Percentiles rank a stretch among this genome's conserved stretches.
Conservation (phyloP, 495 filamentous ascomycete genomes). For the Xylaria bambusicola region DNA sequence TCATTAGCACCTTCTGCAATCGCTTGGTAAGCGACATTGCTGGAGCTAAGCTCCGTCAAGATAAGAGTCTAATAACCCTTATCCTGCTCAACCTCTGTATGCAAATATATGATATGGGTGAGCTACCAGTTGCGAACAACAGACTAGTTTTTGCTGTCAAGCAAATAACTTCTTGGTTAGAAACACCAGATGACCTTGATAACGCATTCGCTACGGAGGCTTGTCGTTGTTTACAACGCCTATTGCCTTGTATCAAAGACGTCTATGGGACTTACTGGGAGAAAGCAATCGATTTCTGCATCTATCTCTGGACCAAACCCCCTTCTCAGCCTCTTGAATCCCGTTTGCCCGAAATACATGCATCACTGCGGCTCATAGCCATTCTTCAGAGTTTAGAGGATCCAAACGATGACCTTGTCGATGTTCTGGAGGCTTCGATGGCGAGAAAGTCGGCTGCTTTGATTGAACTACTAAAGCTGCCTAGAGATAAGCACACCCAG, state of each 20-base stretch:
- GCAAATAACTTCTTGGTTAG: constrained; percentile 70
- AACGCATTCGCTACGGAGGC: constrained; percentile 59
- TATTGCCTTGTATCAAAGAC: constrained; percentile 70
- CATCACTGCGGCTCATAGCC: constrained; percentile 71
- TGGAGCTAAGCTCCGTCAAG: constrained; percentile 37
- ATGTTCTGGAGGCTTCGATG: constrained; percentile 62
- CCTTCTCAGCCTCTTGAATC: constrained; percentile 30
- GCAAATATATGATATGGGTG: constrained; percentile 43
- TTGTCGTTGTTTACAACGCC: constrained; percentile 60
- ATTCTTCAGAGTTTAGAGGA: constrained; percentile 61
- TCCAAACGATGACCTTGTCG: constrained; percentile 82
- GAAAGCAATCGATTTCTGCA: constrained; percentile 60
- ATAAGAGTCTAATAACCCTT: constrained; percentile 42
- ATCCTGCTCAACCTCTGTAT: constrained; percentile 49
- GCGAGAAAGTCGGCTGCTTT: constrained; percentile 55
- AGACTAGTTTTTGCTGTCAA: constrained; percentile 80
- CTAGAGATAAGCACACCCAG: constrained; percentile 36
- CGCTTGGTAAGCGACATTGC: constrained; percentile 56
- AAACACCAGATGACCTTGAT: constrained; percentile 50
- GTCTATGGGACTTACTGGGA: constrained; percentile 89
- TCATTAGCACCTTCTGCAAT: constrained; percentile 52
- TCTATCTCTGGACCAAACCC: constrained; percentile 54
- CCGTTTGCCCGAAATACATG: constrained; percentile 61
- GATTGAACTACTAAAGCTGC: constrained; percentile 59
- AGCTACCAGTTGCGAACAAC: constrained; percentile 68